These are phyloP conservation scores for Xylaria digitata DNA, from an alignment of 2,329 filamentous ascomycete genomes.

Conservation along the genomic window DNA sequence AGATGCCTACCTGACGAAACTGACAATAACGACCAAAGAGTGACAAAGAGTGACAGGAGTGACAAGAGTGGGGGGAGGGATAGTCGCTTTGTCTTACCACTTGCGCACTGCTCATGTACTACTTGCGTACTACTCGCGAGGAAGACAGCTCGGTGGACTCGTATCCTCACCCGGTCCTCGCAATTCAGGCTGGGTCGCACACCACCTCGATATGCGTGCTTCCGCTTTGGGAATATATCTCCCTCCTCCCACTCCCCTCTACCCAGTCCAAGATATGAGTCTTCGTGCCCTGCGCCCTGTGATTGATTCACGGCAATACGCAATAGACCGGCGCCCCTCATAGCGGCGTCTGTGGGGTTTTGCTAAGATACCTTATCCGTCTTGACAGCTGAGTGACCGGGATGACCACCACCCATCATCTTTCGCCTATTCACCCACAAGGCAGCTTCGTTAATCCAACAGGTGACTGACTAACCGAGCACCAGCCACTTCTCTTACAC, in stretches of 20 bases:
- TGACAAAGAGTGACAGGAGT: background rate
- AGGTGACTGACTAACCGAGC: slow-evolving; percentile 53
- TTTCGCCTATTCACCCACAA: slow-evolving; percentile 46
- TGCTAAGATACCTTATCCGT: slow-evolving; percentile 33
- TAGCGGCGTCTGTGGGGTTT: slow-evolving; percentile 41
- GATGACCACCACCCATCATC: slow-evolving; percentile 47
- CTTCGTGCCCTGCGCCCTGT: slow-evolving; percentile 38
- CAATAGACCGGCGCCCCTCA: slow-evolving; percentile 40
- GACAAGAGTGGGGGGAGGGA: slow-evolving; percentile 8
- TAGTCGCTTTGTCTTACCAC: background rate
- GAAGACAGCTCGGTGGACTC: slow-evolving; percentile 32
- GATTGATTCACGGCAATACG: slow-evolving; percentile 39
- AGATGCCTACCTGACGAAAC: slow-evolving; percentile 45
- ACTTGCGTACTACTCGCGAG: background rate
- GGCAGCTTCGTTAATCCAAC: slow-evolving; percentile 48
- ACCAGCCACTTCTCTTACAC: slow-evolving; percentile 36
- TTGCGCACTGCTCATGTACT: background rate
- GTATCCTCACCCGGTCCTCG: slow-evolving; percentile 42
- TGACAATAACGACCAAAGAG: slow-evolving; percentile 19
- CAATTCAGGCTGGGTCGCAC: slow-evolving; percentile 36
- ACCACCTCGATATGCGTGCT: slow-evolving; percentile 45
- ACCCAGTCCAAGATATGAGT: slow-evolving; percentile 32
- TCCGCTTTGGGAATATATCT: slow-evolving; percentile 34
- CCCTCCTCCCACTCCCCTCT: slow-evolving; percentile 34
- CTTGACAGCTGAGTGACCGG: slow-evolving; percentile 40